Base-by-base conservation (phyloP, 2,329 filamentous ascomycete genomes). In the Ambrosiella beaveri region DNA sequence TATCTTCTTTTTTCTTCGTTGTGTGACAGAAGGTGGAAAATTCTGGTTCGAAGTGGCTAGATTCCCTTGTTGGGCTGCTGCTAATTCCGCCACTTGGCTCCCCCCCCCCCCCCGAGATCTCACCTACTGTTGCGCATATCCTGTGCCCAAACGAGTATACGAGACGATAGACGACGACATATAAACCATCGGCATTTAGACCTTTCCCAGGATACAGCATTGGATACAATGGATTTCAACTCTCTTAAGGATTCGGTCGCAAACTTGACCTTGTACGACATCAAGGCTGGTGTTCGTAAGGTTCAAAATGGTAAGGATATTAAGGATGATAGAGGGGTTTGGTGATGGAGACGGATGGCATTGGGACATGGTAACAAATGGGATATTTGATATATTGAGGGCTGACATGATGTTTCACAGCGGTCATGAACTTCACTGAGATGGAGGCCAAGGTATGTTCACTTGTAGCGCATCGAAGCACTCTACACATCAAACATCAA, bases 371-470 rank as follows among this genome's bases (percentile, higher is more conserved):
- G 17, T 9, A 35, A 37, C 8, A 15, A n/a, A 13, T 47, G 2
- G 44, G 8, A 2, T 8, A 15, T 15, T 17, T n/a, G n/a, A 47
- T 6, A 47, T 47, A 15, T 17, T 47, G 7, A 47, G 27, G 9
- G 40, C 54, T 19, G 52, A 54, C 35, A 54, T 51, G 7, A 19
- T 6, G 47, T 35, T 17, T 57, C 36, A 41, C 62, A 95, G 89
- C 89, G 64, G 89, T 95, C 61, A 95, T 96, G 90, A 96, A 95
- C 73, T 95, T 91, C 71, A 95, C 90, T 47, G 90, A 96, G 68
- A 91, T 93, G 86, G 88, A 94, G 73, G 71, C 79, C 50, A 82
- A 82, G 77, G 78, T 81, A 63, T 51, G 66, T 65, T 52, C 1
- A 13, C 17, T 40, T 12, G 12, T 35, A 44, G 17, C n/a, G 5